These are phyloP conservation scores for Aspergillus melleus DNA, from an alignment of 2,329 filamentous ascomycete genomes.

Conservation along the genomic window DNA sequence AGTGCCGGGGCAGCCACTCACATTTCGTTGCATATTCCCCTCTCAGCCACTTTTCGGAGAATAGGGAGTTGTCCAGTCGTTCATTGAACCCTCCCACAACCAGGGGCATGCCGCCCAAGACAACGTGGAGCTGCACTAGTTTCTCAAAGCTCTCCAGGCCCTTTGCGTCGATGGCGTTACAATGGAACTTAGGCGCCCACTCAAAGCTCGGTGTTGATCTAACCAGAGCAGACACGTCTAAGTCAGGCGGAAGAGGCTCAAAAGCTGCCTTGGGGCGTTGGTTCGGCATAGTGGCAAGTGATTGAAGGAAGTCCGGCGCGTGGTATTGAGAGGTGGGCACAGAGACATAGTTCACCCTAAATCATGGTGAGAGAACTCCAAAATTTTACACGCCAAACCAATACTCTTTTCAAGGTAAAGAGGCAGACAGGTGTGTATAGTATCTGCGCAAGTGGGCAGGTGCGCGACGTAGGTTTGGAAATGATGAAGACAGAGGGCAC, in stretches of 20 bases:
- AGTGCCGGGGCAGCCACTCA: conserved; percentile 41
- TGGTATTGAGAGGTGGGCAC: not conserved
- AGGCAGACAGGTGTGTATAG: not conserved
- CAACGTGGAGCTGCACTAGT: conserved; percentile 78
- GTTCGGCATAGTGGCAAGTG: conserved; percentile 63
- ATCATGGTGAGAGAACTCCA: not conserved
- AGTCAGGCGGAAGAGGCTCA: conserved; percentile 82
- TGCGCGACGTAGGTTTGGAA: not conserved
- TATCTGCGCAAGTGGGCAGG: too few species aligned
- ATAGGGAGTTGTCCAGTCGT: conserved; percentile 72
- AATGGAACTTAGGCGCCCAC: conserved; percentile 78
- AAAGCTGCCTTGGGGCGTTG: conserved; percentile 83
- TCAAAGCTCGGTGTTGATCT: conserved; percentile 80
- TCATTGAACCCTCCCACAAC: conserved; percentile 88
- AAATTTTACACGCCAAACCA: not conserved
- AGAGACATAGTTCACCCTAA: not conserved
- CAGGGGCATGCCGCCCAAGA: conserved; percentile 80
- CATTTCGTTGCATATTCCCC: conserved; percentile 76
- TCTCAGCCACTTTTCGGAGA: conserved; percentile 78
- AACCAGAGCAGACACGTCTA: conserved; percentile 75
- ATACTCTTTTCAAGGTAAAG: not conserved
- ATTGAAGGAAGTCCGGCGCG: not conserved
- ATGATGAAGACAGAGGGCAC: not conserved
- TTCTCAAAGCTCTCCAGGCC: conserved; percentile 81
- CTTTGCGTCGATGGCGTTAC: conserved; percentile 73